Percentiles rank a stretch among this genome's conserved stretches.
Conservation (phyloP, 306 rosid species). For the Delonix regia region DNA sequence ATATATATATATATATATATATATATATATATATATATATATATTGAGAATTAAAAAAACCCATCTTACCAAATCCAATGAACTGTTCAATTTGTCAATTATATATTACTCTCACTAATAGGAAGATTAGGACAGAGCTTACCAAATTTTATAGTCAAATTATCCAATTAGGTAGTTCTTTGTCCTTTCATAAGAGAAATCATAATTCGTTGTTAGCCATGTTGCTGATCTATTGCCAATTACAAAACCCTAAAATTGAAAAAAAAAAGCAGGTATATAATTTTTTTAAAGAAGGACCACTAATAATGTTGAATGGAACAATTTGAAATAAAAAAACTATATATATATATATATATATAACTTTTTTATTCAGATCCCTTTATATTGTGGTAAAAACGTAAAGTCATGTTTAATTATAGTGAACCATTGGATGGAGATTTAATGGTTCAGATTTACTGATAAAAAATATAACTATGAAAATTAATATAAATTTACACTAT, state of each 20-base stretch:
- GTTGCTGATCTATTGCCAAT: neutral
- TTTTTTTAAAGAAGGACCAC: neutral
- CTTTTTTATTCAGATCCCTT: too few relatives aligned
- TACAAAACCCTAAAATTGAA: neutral
- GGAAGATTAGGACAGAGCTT: conserved; percentile 27
- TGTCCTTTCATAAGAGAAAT: neutral
- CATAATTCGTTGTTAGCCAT: neutral
- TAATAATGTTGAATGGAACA: too few relatives aligned
- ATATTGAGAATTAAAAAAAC: neutral
- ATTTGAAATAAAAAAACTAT: too few relatives aligned
- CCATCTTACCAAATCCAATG: neutral
- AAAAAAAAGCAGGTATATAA: neutral
- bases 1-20: neutral
- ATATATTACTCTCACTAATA: conserved; percentile 11
- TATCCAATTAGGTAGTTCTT: conserved; percentile 3
- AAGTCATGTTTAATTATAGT: too few relatives aligned
- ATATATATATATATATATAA: too few relatives aligned
- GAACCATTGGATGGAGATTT: too few relatives aligned
- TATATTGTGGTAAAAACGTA: too few relatives aligned
- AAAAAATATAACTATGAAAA: too few relatives aligned
- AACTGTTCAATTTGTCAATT: conserved; percentile 4
- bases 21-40: neutral
- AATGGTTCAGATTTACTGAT: too few relatives aligned
- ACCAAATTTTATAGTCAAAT: conserved; percentile 28
- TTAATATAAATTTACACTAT: too few relatives aligned